Percentiles rank a stretch among this genome's conserved stretches.
phyloP scores from a whole-genome alignment of 331 rosid species.

The Quercus tomentella region DNA sequence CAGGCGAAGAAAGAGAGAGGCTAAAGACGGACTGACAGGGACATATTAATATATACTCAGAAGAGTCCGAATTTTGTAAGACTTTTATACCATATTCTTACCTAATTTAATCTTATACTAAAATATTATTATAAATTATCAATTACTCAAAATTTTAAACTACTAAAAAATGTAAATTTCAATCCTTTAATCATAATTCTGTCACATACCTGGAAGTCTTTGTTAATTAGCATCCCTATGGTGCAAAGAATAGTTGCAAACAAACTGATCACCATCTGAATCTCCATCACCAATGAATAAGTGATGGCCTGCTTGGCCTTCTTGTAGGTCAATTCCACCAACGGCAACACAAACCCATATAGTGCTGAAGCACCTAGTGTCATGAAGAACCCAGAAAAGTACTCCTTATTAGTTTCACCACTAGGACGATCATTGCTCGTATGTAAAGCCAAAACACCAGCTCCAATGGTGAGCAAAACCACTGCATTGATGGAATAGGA shows the following conservation, averaged over 20 bases:
- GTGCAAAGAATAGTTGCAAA: constrained; percentile 63
- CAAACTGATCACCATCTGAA: constrained; percentile 67
- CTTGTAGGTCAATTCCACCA: constrained; percentile 59
- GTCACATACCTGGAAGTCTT: constrained; percentile 60
- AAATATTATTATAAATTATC: too few relatives aligned
- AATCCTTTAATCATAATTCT: too few relatives aligned
- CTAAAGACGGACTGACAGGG: too few relatives aligned
- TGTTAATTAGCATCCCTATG: constrained; percentile 67
- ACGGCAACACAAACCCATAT: constrained; percentile 71
- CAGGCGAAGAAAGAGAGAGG: too few relatives aligned
- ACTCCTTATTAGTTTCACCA: constrained; percentile 52
- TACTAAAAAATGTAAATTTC: too few relatives aligned
- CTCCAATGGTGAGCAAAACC: constrained; percentile 54
- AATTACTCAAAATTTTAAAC: too few relatives aligned
- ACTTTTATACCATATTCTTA: too few relatives aligned
- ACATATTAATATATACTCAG: too few relatives aligned
- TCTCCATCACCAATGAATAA: constrained; percentile 67
- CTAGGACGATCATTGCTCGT: constrained; percentile 51
- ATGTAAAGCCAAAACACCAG: constrained; percentile 59
- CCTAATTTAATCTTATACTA: too few relatives aligned
- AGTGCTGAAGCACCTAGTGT: constrained; percentile 63
- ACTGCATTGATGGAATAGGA: constrained; percentile 53
- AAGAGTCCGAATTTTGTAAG: too few relatives aligned
- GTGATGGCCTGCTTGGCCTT: constrained; percentile 55
- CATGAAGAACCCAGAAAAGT: constrained; percentile 55